Base-by-base conservation (phyloP, 2,329 filamentous ascomycete genomes). In the Colletotrichum destructivum region DNA sequence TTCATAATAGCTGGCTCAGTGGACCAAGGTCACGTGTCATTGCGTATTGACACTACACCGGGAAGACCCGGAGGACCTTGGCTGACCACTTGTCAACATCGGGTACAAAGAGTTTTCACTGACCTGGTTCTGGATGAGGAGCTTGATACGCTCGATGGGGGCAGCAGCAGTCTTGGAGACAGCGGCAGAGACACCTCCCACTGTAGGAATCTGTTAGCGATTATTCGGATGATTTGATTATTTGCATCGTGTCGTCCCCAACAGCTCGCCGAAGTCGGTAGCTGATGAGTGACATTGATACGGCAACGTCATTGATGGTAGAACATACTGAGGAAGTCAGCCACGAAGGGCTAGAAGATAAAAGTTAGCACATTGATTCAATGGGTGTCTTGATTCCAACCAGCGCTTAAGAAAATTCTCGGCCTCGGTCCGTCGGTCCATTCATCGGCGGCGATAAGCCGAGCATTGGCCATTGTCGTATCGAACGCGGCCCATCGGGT, bases 61-160 rank as follows among this genome's bases (percentile, higher is more conserved):
- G 65, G 54, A 47, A 6, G 18, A 63, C 69, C 69, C 65, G 59
- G 47, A n/a, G 40, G 46, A 38, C 51, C 54, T 47, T 61, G 54
- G 65, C 59, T 21, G 26, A 40, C 65, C 40, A 64, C 21, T 54
- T 69, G 65, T 63, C 65, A 54, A 59, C 7, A 60, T 15, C 18
- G 46, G 8, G 11, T 26, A 23, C 15, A 26, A 35, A n/a, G 26
- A 18, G 18, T 44, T 2, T 35, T 54, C 13, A 89, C 94, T 79
- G 91, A 98, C 95, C 93, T 99, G 96, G 91, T 99, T 99, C 92
- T 99, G 96, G 90, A 99, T 97, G 84, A 99, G 94, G 84, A 99
- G 96, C 95, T 99, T 99, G 89, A 99, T 93, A 95, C 96, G 96
- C 95, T 99, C 96, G 82, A 99, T 99, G 88, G 96, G 96, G 88